A percentile compares a stretch with the other conserved stretches of the same genome.
Evolutionary conservation across 805 yeast genomes (phyloP).

Genomic region (Saturnispora saitoi): DNA sequence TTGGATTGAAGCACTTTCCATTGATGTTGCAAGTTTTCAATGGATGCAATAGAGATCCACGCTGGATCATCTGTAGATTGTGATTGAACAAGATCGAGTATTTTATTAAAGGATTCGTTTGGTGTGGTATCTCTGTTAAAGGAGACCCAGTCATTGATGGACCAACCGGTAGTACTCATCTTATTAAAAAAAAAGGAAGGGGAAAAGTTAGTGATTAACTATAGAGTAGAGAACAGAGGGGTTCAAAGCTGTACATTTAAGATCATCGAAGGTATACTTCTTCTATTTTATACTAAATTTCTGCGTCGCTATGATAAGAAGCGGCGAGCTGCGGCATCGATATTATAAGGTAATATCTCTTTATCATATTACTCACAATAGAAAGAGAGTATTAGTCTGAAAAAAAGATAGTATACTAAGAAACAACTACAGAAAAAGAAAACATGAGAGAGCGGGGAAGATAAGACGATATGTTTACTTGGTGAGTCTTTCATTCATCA

Average conservation of each 20-base stretch:
- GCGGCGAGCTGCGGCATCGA: conserved; percentile 2
- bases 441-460: too few species aligned
- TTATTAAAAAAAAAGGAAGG: background rate
- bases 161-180: conserved; percentile 55
- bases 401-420: too few species aligned
- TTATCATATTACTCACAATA: background rate
- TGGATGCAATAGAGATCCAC: conserved; percentile 76
- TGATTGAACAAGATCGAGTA: conserved; percentile 38
- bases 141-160: conserved; percentile 66
- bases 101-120: conserved; percentile 44
- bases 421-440: too few species aligned
- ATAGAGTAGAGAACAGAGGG: too few species aligned
- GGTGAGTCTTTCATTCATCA: too few species aligned
- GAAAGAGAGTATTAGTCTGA: background rate
- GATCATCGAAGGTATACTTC: background rate
- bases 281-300: background rate
- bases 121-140: conserved; percentile 60
- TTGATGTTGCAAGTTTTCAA: conserved; percentile 60
- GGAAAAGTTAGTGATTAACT: background rate
- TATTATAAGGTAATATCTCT: background rate
- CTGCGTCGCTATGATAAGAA: background rate
- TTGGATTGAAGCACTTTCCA: conserved; percentile 67
- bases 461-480: too few species aligned
- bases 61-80: conserved; percentile 61
- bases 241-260: background rate